Evolutionary conservation across 352 stramenopile species (phyloP).

Genomic region (Phytophthora gonapodyides): DNA sequence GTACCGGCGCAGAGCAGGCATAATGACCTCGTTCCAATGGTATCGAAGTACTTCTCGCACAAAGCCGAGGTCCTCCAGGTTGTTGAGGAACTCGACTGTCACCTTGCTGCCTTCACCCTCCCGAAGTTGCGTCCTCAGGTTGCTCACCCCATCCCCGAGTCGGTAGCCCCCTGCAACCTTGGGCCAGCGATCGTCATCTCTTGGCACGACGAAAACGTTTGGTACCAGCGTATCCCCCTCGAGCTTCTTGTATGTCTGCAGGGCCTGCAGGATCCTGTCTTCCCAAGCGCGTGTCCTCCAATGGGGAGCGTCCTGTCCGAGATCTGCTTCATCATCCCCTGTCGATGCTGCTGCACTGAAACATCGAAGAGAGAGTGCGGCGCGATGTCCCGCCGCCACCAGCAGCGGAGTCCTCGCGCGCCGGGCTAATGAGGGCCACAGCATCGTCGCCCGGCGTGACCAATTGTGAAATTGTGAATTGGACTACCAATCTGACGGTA

Average conservation of each 20-base stretch:
- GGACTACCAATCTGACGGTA: no score
- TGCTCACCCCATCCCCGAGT: constrained; percentile 24
- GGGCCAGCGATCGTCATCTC: constrained; percentile 24
- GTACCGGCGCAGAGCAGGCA: constrained; percentile 37
- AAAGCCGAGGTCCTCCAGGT: constrained; percentile 31
- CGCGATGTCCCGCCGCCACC: no score
- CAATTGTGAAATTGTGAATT: no score
- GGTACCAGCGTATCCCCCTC: constrained; percentile 35
- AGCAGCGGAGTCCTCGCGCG: no score
- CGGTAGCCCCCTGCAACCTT: constrained; percentile 24
- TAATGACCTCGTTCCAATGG: constrained; percentile 29
- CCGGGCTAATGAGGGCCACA: no score
- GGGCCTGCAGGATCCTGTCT: not conserved
- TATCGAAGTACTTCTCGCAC: constrained; percentile 22
- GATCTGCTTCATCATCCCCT: no score
- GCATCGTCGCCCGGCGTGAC: no score
- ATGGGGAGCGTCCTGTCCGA: no score
- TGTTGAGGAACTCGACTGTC: constrained; percentile 21
- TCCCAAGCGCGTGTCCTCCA: no score
- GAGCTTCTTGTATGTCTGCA: constrained; percentile 29
- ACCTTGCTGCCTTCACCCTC: constrained; percentile 32
- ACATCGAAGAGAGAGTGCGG: no score
- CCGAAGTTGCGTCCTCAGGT: constrained; percentile 13
- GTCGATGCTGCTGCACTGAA: no score
- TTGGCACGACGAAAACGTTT: constrained; percentile 33